Percentiles rank a stretch among this genome's conserved stretches.
These are phyloP conservation scores for Phytophthora vignae DNA, from an alignment of 352 stramenopile species.

Conservation along the genomic window DNA sequence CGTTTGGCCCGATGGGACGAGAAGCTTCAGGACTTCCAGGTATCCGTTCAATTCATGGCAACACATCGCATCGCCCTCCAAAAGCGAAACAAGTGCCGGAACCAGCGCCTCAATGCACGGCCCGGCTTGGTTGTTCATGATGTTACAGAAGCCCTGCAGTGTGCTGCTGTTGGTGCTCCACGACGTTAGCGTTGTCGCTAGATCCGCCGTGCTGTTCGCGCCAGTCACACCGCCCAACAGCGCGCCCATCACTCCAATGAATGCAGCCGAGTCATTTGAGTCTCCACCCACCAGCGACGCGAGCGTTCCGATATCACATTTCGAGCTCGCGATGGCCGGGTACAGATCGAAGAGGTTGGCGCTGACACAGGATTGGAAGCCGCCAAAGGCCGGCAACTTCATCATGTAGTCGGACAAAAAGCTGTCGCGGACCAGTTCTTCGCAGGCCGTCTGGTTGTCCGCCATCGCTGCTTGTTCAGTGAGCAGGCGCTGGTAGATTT, in stretches of 20 bases:
- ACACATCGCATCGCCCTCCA: constrained; percentile 53
- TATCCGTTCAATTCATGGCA: constrained; percentile 55
- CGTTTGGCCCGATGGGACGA: constrained; percentile 51
- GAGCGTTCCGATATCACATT: constrained; percentile 53
- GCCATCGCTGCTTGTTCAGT: constrained; percentile 16
- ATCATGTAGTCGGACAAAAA: constrained; percentile 46
- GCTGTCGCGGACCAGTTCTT: constrained; percentile 38
- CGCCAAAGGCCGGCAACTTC: constrained; percentile 41
- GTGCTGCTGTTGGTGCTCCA: constrained; percentile 51
- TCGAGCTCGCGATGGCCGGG: constrained; percentile 28
- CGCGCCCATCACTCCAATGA: constrained; percentile 47
- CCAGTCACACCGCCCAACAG: constrained; percentile 37
- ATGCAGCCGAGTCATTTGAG: constrained; percentile 35
- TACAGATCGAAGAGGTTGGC: constrained; percentile 54
- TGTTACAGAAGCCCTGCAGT: constrained; percentile 51
- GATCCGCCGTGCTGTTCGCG: constrained; percentile 21
- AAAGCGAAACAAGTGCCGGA: constrained; percentile 45
- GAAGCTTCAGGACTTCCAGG: constrained; percentile 49
- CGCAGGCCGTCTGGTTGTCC: constrained; percentile 40
- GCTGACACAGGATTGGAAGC: constrained; percentile 47
- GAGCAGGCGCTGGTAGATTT: constrained; percentile 22
- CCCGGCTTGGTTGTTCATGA: constrained; percentile 56
- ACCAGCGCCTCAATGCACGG: constrained; percentile 55
- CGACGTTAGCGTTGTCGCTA: constrained; percentile 34
- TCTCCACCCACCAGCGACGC: constrained; percentile 39